Conservation (phyloP, 495 filamentous ascomycete species). For the Daldinia childiae region DNA sequence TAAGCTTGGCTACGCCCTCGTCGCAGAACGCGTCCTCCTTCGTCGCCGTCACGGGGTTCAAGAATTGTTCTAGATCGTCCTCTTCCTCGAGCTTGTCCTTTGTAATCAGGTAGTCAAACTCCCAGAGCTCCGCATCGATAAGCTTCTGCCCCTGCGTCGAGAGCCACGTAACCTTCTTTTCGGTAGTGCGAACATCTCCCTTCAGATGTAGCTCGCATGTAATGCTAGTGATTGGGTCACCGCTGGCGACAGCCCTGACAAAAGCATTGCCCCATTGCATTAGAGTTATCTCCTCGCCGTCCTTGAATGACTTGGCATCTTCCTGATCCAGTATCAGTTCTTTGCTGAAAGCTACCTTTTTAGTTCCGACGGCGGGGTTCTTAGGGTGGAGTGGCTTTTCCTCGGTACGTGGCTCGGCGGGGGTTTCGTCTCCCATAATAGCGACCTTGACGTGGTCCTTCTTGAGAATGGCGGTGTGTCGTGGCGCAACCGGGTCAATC, state of each 20-base stretch:
- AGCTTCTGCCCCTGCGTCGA: constrained; percentile 76
- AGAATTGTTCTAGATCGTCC: constrained; percentile 80
- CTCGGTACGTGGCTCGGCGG: constrained; percentile 69
- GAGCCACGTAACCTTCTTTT: constrained; percentile 95
- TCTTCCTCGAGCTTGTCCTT: constrained; percentile 89
- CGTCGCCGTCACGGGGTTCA: constrained; percentile 79
- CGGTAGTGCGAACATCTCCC: constrained; percentile 91
- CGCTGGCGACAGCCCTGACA: constrained; percentile 66
- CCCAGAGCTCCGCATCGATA: constrained; percentile 83
- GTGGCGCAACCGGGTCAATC: constrained; percentile 86
- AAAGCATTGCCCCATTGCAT: constrained; percentile 97
- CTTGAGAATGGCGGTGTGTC: constrained; percentile 81
- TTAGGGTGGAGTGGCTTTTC: constrained; percentile 88
- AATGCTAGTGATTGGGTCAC: constrained; percentile 69
- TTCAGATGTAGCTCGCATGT: constrained; percentile 83
- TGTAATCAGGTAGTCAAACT: constrained; percentile 91
- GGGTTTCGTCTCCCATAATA: constrained; percentile 70
- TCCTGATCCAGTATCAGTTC: constrained; percentile 83
- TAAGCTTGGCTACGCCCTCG: constrained; percentile 76
- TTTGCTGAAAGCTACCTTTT: constrained; percentile 80
- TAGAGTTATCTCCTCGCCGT: constrained; percentile 90
- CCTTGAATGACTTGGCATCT: constrained; percentile 81
- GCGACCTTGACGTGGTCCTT: constrained; percentile 73
- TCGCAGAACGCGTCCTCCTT: constrained; percentile 81
- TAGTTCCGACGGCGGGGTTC: constrained; percentile 82